Percentiles rank a stretch among this genome's conserved stretches.
Conservation (phyloP, 306 rosid species). For the Cyamopsis tetragonoloba region DNA sequence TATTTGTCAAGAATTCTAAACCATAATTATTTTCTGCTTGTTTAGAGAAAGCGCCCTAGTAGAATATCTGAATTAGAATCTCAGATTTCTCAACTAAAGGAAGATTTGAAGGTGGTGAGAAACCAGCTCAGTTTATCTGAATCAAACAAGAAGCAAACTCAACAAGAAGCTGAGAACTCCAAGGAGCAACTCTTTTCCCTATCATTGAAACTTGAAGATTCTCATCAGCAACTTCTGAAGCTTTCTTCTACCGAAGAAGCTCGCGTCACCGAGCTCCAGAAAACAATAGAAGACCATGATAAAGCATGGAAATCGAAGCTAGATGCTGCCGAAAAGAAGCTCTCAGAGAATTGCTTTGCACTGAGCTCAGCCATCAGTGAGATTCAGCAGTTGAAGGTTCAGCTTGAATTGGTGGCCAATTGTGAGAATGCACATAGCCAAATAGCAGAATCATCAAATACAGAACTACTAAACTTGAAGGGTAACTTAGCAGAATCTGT, state of each 20-base stretch:
- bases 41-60: slow-evolving; percentile 72
- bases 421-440: slow-evolving; percentile 53
- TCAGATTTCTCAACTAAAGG: slow-evolving; percentile 65
- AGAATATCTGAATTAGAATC: slow-evolving; percentile 73
- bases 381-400: slow-evolving; percentile 63
- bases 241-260: slow-evolving; percentile 49
- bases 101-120: slow-evolving; percentile 61
- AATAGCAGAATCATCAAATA: slow-evolving; percentile 40
- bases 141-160: slow-evolving; percentile 62
- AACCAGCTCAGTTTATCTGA: slow-evolving; percentile 53
- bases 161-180: slow-evolving; percentile 58
- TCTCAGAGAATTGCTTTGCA: slow-evolving; percentile 40
- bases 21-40: slow-evolving; percentile 21
- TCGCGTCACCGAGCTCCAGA: slow-evolving; percentile 44
- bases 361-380: slow-evolving; percentile 52
- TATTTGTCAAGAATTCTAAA: slow-evolving; percentile 7
- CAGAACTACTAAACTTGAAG: slow-evolving; percentile 54
- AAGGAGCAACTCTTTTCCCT: slow-evolving; percentile 43
- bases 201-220: slow-evolving; percentile 59
- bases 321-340: slow-evolving; percentile 43
- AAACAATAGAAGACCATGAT: slow-evolving; percentile 45
- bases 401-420: slow-evolving; percentile 54
- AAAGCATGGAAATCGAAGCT: slow-evolving; percentile 49
- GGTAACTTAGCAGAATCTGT: slow-evolving; percentile 56
- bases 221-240: slow-evolving; percentile 47